Evolutionary conservation across 2,329 filamentous ascomycete genomes (phyloP).

Genomic region (Neopestalotiopsis sp.): DNA sequence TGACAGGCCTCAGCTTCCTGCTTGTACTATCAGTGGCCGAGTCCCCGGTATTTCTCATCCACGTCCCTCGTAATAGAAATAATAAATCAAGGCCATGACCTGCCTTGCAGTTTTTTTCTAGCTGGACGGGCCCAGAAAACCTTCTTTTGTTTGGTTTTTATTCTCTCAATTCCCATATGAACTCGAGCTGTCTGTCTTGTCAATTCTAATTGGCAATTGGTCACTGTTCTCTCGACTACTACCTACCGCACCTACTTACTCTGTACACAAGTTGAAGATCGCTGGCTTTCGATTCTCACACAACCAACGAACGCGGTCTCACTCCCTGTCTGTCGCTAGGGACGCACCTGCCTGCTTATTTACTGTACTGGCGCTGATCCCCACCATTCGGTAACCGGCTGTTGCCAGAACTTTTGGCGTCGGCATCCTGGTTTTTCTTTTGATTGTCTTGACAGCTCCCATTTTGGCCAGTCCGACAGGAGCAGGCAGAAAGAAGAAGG

Average conservation of each 20-base stretch:
- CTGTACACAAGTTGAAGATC: not conserved
- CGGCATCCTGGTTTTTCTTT: not conserved
- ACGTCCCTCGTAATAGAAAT: not conserved
- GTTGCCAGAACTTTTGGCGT: not conserved
- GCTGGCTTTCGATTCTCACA: not conserved
- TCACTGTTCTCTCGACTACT: not conserved
- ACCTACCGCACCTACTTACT: not conserved
- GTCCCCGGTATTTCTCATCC: not conserved
- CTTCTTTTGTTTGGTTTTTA: not conserved
- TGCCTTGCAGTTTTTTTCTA: not conserved
- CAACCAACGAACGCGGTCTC: not conserved
- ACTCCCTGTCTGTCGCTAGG: not conserved
- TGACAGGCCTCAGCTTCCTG: not conserved
- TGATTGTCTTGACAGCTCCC: not conserved
- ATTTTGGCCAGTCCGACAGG: not conserved
- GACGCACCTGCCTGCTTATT: not conserved
- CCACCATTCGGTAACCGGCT: not conserved
- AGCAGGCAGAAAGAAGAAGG: not conserved
- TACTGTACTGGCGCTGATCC: not conserved
- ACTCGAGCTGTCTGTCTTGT: not conserved
- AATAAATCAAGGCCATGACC: not conserved
- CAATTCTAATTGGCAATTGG: not conserved
- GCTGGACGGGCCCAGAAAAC: not conserved
- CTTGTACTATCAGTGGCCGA: not conserved
- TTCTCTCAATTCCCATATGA: not conserved